Evolutionary conservation across 2,329 filamentous ascomycete genomes (phyloP), one percentile per base, ranked within the genome.

Genomic region (Geosmithia putterillii): DNA sequence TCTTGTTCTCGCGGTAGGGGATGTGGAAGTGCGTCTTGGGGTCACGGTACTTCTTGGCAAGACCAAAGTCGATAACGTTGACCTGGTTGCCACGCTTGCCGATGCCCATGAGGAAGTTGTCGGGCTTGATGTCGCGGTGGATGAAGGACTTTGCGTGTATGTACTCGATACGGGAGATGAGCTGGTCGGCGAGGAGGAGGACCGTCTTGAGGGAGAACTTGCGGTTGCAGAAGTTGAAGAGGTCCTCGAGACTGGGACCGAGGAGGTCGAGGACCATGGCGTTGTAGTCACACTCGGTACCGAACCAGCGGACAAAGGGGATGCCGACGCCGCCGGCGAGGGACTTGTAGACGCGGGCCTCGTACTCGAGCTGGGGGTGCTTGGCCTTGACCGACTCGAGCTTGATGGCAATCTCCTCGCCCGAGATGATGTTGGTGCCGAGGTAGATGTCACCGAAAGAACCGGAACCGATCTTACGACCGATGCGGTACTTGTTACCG

Each of bases 81-180:
- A 98, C 95, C 44, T 96, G 88, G 62, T 95, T 96, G 57, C 89
- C 86, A n/a, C 86, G 77, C 69, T 96, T 96, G 47, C 88, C 89
- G 54, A 81, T 83, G 44, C 92, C 92, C 55, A 96, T 95, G 50
- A 98, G 76, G 69, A 98, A 96, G 71, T 98, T 98, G 71, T 98
- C 92, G 45, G 92, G 92, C 66, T 98, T 98, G 73, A 98, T 96
- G 60, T 98, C 92, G 53, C 92, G 83, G 67, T 98, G 96, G 63
- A 98, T 96, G 48, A 96, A 75, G 65, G 96, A 96, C 77, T 95
- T 95, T 67, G 96, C 92, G 71, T 98, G 90, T 53, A 98, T 96
- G 2, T 76, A 81, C 64, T 81, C 92, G 21, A 98, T 90, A 50
- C 90, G 81, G 28, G 89, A 95, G 43, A 95, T 76, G 92, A 96